Evolutionary conservation across 148 eudicot species (phyloP).

Genomic region (Rhododendron williamsianum): DNA sequence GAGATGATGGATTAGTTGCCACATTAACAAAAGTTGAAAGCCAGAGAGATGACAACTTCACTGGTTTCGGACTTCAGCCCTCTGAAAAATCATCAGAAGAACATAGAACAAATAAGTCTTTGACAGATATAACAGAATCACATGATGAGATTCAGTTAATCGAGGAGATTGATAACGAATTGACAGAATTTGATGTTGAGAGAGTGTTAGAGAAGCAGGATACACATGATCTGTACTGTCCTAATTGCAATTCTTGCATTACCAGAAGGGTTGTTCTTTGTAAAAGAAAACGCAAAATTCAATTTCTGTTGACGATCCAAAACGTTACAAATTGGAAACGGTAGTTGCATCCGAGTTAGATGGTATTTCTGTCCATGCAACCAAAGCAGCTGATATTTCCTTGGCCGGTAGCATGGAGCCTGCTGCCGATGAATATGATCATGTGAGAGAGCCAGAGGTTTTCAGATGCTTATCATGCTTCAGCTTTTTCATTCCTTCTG

Average conservation of each 20-base stretch:
- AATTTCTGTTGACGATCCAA: conserved; percentile 35
- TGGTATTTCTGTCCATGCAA: neutral
- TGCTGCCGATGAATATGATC: conserved; percentile 6
- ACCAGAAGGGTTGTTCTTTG: conserved; percentile 81
- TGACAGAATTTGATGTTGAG: conserved; percentile 60
- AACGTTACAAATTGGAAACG: conserved; percentile 29
- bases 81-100: conserved; percentile 12
- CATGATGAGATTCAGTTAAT: conserved; percentile 19
- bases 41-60: conserved; percentile 16
- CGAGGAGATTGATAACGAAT: conserved; percentile 29
- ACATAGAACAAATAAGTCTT: conserved; percentile 10
- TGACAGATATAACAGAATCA: conserved; percentile 18
- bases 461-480: conserved; percentile 83
- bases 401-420: conserved; percentile 6
- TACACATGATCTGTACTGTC: conserved; percentile 79
- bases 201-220: conserved; percentile 58
- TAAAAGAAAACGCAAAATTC: conserved; percentile 59
- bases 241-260: conserved; percentile 80
- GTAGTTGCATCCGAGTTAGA: neutral
- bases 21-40: neutral
- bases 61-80: neutral
- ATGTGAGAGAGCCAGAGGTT: neutral
- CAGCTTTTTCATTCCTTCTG: conserved; percentile 64
- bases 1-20: conserved; percentile 12
- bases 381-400: conserved; percentile 14